phyloP scores from a whole-genome alignment of 768 basidiomycete species.

The Pleurotus pulmonarius region DNA sequence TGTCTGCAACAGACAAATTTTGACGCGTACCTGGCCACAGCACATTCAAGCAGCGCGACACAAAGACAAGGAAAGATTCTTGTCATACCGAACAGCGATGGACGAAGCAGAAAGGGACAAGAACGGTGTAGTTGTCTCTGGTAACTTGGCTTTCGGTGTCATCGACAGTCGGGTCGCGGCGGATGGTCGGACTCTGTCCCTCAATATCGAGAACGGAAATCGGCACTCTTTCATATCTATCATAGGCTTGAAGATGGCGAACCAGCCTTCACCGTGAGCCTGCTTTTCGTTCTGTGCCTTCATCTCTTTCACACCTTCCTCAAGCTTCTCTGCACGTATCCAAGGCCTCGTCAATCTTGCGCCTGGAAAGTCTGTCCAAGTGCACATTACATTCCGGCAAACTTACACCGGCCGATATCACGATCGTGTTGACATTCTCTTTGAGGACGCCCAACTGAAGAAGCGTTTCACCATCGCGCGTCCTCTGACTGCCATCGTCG shows the following conservation, averaged over 20 bases:
- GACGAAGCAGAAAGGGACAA: slow-evolving; percentile 56
- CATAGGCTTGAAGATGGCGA: slow-evolving; percentile 23
- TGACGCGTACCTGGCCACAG: slow-evolving; percentile 22
- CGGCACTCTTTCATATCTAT: slow-evolving; percentile 26
- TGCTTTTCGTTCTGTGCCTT: neutral
- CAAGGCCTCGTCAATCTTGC: slow-evolving; percentile 17
- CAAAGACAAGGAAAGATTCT: slow-evolving; percentile 30
- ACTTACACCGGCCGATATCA: slow-evolving; percentile 40
- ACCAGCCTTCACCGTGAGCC: slow-evolving; percentile 22
- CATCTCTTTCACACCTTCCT: neutral
- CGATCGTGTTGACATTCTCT: slow-evolving; percentile 45
- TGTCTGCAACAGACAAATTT: slow-evolving; percentile 24
- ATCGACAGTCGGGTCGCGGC: slow-evolving; percentile 32
- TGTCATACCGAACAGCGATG: slow-evolving; percentile 37
- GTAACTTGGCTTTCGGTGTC: slow-evolving; percentile 48
- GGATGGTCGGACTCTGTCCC: slow-evolving; percentile 15
- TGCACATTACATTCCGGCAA: slow-evolving; percentile 30
- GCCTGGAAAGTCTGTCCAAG: slow-evolving; percentile 16
- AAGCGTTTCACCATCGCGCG: slow-evolving; percentile 46
- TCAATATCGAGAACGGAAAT: slow-evolving; percentile 23
- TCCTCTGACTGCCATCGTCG: slow-evolving; percentile 40
- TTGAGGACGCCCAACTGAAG: slow-evolving; percentile 28
- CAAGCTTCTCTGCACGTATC: slow-evolving; percentile 22
- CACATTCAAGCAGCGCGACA: slow-evolving; percentile 31
- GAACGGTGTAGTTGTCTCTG: slow-evolving; percentile 42